Evolutionary conservation across 2,329 filamentous ascomycete genomes (phyloP).

Genomic region (Gaeumannomyces tritici): DNA sequence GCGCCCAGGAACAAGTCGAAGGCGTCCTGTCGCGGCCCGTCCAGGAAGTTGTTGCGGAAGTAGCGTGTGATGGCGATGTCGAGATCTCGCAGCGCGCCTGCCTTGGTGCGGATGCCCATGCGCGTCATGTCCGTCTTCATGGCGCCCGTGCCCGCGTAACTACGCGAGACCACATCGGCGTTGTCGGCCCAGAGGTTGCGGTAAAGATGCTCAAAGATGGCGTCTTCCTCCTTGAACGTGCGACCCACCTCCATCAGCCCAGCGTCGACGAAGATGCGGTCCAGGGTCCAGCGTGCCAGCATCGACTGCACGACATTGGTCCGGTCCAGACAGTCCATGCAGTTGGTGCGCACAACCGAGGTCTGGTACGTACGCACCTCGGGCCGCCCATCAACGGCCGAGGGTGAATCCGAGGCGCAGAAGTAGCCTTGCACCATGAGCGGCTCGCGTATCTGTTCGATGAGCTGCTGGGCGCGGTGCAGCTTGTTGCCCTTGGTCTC

Average conservation of each 20-base stretch:
- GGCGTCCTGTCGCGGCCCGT: slow-evolving; percentile 88
- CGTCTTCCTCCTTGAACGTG: slow-evolving; percentile 66
- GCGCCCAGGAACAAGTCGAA: slow-evolving; percentile 90
- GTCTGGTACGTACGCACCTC: slow-evolving; percentile 76
- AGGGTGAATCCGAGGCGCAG: slow-evolving; percentile 78
- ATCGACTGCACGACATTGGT: slow-evolving; percentile 98
- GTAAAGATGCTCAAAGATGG: slow-evolving; percentile 80
- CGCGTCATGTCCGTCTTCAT: slow-evolving; percentile 97
- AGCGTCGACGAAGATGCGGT: slow-evolving; percentile 77
- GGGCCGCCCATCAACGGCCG: slow-evolving; percentile 56
- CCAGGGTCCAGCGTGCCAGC: slow-evolving; percentile 81
- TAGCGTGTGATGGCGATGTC: slow-evolving; percentile 86
- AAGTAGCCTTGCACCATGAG: slow-evolving; percentile 82
- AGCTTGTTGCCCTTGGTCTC: slow-evolving; percentile 94
- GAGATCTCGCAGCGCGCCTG: slow-evolving; percentile 75
- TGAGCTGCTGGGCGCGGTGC: slow-evolving; percentile 79
- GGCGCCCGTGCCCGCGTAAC: slow-evolving; percentile 92
- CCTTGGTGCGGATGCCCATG: slow-evolving; percentile 79
- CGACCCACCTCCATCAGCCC: slow-evolving; percentile 70
- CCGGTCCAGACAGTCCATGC: slow-evolving; percentile 97
- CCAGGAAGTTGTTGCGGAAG: slow-evolving; percentile 85
- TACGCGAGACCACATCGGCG: slow-evolving; percentile 84
- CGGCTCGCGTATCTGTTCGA: slow-evolving; percentile 71
- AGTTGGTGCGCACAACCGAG: slow-evolving; percentile 92
- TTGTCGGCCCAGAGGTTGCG: slow-evolving; percentile 98